Evolutionary conservation across 805 yeast species (phyloP), one percentile per base, ranked within the genome.

Genomic region (Kazachstania bromeliacearum): DNA sequence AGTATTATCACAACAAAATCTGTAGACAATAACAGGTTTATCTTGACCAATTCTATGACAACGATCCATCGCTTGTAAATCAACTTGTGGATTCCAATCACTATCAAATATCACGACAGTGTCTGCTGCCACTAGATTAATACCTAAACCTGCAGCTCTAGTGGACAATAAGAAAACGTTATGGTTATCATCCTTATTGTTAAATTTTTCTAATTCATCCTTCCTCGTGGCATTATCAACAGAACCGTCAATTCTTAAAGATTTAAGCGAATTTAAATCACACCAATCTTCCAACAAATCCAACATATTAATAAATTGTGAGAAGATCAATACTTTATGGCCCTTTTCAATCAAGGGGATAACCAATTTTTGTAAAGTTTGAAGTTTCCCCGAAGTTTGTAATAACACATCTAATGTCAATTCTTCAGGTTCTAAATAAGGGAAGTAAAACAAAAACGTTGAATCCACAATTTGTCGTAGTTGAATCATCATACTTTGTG

Each of bases 21-120:
- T 69, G 53, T 79, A 85, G 1, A 89, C 73, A 16, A 84, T 67
- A 4, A 88, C 95, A 1, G 96, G 96, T 37, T 72, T 75, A 1
- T 64, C 68, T 56, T 89, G 98, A 0, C 97, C 97, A 37, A 92
- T 85, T 51, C 98, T 67, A 55, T 89, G 97, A 9, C 83, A 94
- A 37, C 98, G 68, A 50, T 88, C 97, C 76, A 89, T 89, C 0
- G 97, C 97, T 56, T 89, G 98, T 34, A 87, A 63, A 59, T 89
- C 97, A 43, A 85, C 94, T 53, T 89, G 96, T 0, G 97, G 98
- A 51, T 89, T 89, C 95, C 96, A 89, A 53, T 89, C 98, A 38
- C 85, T 81, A 51, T 89, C 98, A 53, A 85, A 87, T 8, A 89
- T 50, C 3, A 89, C 73, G 1, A 92, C 97, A 2, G 94, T 79